Percentiles rank a stretch among this genome's conserved stretches.
Conservation (phyloP, 2,329 filamentous ascomycete species). For the Daldinia eschscholtzii region DNA sequence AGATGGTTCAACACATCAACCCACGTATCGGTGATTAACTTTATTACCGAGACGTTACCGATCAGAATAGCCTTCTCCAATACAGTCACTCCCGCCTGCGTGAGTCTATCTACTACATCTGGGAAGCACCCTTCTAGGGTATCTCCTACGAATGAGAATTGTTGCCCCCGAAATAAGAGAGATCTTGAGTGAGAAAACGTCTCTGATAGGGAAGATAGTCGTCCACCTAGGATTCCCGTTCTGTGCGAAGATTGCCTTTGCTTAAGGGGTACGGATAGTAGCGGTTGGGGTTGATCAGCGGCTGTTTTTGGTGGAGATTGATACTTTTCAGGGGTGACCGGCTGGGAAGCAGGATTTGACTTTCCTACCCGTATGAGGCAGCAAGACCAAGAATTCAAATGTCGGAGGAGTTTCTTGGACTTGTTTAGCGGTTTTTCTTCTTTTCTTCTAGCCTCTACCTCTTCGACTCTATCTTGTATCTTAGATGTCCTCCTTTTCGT, state of each 20-base stretch:
- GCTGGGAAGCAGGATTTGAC: background rate
- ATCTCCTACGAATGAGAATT: background rate
- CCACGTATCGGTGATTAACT: conserved; percentile 9
- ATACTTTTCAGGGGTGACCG: background rate
- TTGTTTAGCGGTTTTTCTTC: background rate
- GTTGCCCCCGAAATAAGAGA: background rate
- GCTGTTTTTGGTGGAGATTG: too few relatives aligned
- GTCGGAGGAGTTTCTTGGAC: background rate
- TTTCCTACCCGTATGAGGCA: background rate
- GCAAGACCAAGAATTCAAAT: background rate
- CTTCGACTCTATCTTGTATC: background rate
- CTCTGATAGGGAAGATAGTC: background rate
- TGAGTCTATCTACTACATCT: conserved; percentile 8
- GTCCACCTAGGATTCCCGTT: background rate
- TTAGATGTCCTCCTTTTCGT: background rate
- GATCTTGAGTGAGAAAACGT: background rate
- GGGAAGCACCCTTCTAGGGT: background rate
- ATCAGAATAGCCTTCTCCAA: conserved; percentile 3
- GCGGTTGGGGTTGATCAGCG: background rate
- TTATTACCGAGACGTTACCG: background rate
- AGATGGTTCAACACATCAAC: conserved; percentile 7
- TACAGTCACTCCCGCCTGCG: conserved; percentile 6
- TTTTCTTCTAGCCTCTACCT: background rate
- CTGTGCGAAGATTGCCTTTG: background rate
- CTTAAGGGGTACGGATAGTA: background rate